A percentile compares a stretch with the other conserved stretches of the same genome.
These are phyloP conservation scores for Spinacia oleracea DNA, from an alignment of 179 eudicot genomes.

Conservation along the genomic window DNA sequence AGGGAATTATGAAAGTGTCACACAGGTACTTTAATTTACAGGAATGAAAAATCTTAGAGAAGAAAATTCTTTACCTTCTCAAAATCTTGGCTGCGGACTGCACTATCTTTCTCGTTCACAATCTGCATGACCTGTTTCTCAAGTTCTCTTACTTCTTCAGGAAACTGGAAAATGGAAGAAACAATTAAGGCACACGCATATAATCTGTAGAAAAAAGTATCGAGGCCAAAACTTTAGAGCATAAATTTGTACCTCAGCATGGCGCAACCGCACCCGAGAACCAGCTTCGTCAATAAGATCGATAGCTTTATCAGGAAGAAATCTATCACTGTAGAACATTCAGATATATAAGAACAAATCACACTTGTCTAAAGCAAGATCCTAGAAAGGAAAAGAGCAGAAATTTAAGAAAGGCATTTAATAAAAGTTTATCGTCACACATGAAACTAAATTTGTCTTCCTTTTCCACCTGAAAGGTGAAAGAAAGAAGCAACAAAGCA, in stretches of 20 bases:
- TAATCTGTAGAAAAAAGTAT: not conserved
- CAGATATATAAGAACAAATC: conserved; percentile 17
- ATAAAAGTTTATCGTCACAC: not conserved
- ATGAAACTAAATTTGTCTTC: not conserved
- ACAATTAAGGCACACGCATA: not conserved
- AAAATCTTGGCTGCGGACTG: conserved; percentile 78
- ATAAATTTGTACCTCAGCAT: conserved; percentile 57
- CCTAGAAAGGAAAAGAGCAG: not conserved
- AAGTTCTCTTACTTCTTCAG: conserved; percentile 77
- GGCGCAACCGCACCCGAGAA: conserved; percentile 86
- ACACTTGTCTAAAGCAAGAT: not conserved
- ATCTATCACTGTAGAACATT: conserved; percentile 69
- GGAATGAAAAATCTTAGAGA: not conserved
- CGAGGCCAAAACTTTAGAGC: not conserved
- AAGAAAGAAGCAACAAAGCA: not conserved
- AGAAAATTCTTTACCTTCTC: conserved; percentile 59
- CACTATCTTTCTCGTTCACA: conserved; percentile 71
- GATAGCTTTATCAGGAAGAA: conserved; percentile 97
- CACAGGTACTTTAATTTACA: not conserved
- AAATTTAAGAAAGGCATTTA: not conserved
- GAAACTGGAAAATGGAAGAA: conserved; percentile 22
- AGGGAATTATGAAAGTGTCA: not conserved
- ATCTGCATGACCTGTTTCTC: conserved; percentile 83
- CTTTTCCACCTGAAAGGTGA: not conserved
- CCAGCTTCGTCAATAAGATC: conserved; percentile 99